phyloP scores from a whole-genome alignment of 768 basidiomycete genomes.

The Hypholoma fasciculare region DNA sequence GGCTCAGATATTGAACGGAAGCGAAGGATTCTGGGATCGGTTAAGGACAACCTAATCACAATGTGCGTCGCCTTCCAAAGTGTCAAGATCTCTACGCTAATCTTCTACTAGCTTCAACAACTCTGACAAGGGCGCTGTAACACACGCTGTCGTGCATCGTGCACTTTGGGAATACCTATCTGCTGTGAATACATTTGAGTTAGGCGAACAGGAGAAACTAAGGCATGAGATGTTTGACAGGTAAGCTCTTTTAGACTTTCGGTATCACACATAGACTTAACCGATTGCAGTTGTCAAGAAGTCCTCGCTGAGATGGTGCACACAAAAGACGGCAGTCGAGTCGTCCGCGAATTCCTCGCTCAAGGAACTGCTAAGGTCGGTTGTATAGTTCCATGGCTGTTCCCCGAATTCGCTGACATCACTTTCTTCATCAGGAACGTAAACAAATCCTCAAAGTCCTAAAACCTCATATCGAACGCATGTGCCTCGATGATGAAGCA shows the following conservation, averaged over 20 bases:
- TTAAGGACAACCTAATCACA: conserved; percentile 73
- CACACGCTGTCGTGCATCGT: conserved; percentile 86
- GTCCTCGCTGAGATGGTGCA: conserved; percentile 91
- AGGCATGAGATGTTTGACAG: conserved; percentile 81
- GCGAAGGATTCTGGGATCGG: conserved; percentile 62
- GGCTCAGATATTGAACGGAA: conserved; percentile 62
- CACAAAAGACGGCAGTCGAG: conserved; percentile 87
- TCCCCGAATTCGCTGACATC: not conserved
- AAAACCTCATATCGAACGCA: conserved; percentile 86
- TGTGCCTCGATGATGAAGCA: conserved; percentile 88
- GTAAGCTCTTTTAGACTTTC: conserved; percentile 35
- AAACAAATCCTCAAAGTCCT: conserved; percentile 90
- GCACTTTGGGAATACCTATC: conserved; percentile 84
- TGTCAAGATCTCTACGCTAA: not conserved
- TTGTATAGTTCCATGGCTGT: not conserved
- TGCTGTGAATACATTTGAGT: conserved; percentile 59
- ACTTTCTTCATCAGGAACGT: conserved; percentile 56
- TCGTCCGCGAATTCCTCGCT: conserved; percentile 83
- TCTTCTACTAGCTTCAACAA: conserved; percentile 75
- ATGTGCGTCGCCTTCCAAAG: conserved; percentile 52
- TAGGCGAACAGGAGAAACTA: conserved; percentile 69
- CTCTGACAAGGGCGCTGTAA: conserved; percentile 85
- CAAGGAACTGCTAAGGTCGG: conserved; percentile 79
- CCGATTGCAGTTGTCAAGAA: conserved; percentile 66
- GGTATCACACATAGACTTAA: not conserved